phyloP scores from a whole-genome alignment of 495 filamentous ascomycete genomes.

The Terfezia claveryi region DNA sequence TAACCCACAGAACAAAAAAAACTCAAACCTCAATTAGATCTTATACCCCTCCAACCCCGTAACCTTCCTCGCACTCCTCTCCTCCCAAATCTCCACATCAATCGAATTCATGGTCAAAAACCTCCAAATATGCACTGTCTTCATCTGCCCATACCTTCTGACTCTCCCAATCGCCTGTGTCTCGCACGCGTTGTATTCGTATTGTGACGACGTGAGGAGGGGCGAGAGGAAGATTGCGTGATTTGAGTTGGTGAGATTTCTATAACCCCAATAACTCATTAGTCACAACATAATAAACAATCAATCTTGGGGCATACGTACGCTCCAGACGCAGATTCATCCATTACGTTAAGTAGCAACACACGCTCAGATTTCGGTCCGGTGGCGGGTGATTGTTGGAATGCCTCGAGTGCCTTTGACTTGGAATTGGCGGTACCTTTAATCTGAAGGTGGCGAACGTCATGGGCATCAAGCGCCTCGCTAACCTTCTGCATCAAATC shows the following conservation, averaged over 20 bases:
- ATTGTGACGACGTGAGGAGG: conserved; percentile 29
- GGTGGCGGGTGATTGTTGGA: conserved; percentile 20
- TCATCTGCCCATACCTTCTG: conserved; percentile 44
- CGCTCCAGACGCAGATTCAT: conserved; percentile 45
- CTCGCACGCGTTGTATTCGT: conserved; percentile 37
- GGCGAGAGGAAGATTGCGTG: conserved; percentile 59
- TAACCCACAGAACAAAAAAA: no score
- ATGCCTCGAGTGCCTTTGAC: conserved; percentile 23
- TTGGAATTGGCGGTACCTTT: conserved; percentile 7
- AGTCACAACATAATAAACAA: no score
- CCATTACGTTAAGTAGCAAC: conserved; percentile 40
- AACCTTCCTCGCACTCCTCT: conserved; percentile 17
- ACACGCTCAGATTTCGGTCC: conserved; percentile 24
- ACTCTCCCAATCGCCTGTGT: conserved; percentile 52
- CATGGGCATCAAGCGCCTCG: conserved; percentile 11
- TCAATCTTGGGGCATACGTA: conserved; percentile 23
- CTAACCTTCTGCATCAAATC: conserved; percentile 23
- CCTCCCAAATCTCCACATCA: conserved; percentile 45
- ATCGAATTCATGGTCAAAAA: conserved; percentile 41
- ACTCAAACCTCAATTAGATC: no score
- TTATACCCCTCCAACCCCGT: not conserved
- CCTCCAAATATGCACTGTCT: conserved; percentile 45
- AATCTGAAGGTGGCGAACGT: conserved; percentile 13
- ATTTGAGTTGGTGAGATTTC: conserved; percentile 53
- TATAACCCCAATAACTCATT: conserved; percentile 9